Conservation (phyloP, 2,329 filamentous ascomycete species). For the Sporothrix brasiliensis region DNA sequence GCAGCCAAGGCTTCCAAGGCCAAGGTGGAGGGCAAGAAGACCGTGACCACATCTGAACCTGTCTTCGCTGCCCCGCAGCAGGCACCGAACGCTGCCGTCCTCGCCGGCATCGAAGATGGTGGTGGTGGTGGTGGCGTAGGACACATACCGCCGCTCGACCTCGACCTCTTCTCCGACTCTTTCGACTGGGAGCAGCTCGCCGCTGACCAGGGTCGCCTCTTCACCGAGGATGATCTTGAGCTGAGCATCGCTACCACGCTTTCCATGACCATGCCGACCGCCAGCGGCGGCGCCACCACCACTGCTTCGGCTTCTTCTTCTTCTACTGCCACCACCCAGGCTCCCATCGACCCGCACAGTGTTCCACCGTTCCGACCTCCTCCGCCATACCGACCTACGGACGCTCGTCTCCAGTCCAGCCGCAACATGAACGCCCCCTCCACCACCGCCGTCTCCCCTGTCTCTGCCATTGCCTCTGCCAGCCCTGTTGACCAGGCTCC, state of each 20-base stretch:
- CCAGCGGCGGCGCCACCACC: background rate
- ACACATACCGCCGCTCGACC: background rate
- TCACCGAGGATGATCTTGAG: constrained; percentile 32
- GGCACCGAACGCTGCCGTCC: background rate
- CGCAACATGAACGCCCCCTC: background rate
- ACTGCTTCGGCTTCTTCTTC: background rate
- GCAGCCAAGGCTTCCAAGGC: constrained; percentile 29
- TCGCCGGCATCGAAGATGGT: constrained; percentile 23
- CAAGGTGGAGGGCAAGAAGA: constrained; percentile 33
- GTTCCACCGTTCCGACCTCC: constrained; percentile 28
- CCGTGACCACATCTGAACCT: constrained; percentile 23
- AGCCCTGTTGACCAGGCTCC: background rate
- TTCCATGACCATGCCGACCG: constrained; percentile 1
- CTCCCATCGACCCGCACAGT: constrained; percentile 6
- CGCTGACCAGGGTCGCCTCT: constrained; percentile 19
- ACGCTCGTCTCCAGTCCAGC: background rate
- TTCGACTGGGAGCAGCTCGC: constrained; percentile 32
- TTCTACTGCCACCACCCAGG: background rate
- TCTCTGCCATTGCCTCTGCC: background rate
- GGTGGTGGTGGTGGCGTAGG: constrained; percentile 25
- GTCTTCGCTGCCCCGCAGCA: constrained; percentile 11
- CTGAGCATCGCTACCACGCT: constrained; percentile 28
- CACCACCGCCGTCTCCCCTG: background rate
- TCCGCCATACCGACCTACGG: constrained; percentile 16
- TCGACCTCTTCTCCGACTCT: constrained; percentile 26